Evolutionary conservation across 225 moss, liverwort and hornwort genomes (phyloP).

Genomic region (Takakia lepidozioides): DNA sequence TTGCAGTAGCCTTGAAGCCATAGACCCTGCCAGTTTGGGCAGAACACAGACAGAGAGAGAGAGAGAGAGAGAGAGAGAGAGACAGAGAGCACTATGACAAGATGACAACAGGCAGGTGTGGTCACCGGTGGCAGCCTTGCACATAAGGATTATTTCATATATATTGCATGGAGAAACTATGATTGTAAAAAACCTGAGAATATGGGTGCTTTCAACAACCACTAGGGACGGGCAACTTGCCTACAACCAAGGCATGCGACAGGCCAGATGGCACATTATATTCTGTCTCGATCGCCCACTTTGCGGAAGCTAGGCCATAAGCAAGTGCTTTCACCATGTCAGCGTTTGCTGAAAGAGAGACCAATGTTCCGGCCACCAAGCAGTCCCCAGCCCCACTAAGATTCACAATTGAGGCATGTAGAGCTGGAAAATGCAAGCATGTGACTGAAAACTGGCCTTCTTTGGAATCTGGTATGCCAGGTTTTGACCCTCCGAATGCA

Average conservation of each 20-base stretch:
- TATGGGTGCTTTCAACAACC: no score
- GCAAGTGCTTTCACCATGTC: conserved; percentile 50
- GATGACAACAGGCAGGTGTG: no score
- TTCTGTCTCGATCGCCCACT: conserved; percentile 82
- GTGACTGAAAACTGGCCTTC: conserved; percentile 18
- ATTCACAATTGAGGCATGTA: conserved; percentile 69
- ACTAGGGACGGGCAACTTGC: no score
- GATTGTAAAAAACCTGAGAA: no score
- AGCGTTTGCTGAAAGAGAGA: conserved; percentile 41
- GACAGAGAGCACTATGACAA: no score
- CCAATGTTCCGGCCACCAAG: conserved; percentile 77
- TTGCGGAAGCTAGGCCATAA: conserved; percentile 78
- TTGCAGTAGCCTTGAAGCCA: no score
- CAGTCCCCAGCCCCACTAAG: conserved; percentile 96
- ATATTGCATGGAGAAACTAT: no score
- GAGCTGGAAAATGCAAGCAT: conserved; percentile 66
- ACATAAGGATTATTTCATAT: no score
- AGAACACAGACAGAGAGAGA: no score
- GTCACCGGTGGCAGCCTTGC: no score
- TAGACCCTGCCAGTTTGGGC: no score
- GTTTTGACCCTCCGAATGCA: background rate
- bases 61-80: no score
- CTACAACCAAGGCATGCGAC: conserved; percentile 33
- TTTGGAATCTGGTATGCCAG: background rate
- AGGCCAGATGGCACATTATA: conserved; percentile 50